Evolutionary conservation across 140 eudicot species (phyloP).

Genomic region (Anethum foeniculum): DNA sequence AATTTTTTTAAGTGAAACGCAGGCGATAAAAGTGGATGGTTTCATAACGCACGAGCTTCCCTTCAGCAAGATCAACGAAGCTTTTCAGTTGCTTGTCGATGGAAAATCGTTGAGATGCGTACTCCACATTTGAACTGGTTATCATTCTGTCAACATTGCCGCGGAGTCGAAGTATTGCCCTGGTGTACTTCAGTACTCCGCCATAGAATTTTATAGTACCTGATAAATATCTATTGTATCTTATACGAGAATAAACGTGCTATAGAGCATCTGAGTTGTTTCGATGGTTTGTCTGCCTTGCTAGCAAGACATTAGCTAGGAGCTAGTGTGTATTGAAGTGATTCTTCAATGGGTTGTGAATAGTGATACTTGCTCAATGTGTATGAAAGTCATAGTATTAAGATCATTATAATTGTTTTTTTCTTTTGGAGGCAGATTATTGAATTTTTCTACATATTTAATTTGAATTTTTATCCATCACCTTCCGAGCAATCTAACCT

Average conservation of each 20-base stretch:
- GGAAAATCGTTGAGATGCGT: slow-evolving; percentile 66
- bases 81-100: slow-evolving; percentile 42
- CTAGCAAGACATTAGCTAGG: not conserved
- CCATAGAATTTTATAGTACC: not conserved
- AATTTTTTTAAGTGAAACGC: not conserved
- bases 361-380: no score
- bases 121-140: slow-evolving; percentile 39
- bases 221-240: not conserved
- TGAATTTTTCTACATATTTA: no score
- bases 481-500: no score
- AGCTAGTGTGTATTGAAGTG: not conserved
- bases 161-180: not conserved
- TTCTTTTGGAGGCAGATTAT: no score
- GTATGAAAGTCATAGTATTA: no score
- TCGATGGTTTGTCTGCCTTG: not conserved
- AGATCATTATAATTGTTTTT: no score
- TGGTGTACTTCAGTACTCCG: not conserved
- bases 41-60: slow-evolving; percentile 70
- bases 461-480: no score
- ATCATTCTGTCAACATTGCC: not conserved
- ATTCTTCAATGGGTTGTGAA: no score
- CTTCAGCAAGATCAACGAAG: slow-evolving; percentile 48
- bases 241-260: not conserved
- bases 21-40: slow-evolving; percentile 45
- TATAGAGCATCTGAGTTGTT: not conserved